Base-by-base conservation (phyloP, 1,139 yeast genomes). In the Debaryomyces udenii region DNA sequence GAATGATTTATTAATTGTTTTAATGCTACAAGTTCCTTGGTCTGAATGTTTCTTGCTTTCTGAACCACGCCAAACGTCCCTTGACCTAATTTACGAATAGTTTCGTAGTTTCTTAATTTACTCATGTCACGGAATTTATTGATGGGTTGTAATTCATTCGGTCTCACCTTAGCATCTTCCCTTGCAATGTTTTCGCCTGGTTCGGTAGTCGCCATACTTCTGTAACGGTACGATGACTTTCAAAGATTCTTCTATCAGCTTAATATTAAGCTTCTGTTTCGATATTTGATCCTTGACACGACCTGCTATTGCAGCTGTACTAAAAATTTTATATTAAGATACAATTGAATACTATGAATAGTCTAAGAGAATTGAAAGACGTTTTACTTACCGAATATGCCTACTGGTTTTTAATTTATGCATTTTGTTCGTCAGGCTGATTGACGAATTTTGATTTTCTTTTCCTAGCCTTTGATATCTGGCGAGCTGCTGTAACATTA, bases 1-100 rank as follows among this genome's bases (percentile, higher is more conserved):
- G 87, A 86, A 55, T 87, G 93, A 48, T 87, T 79, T 16, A 91
- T 70, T 37, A 93, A 79, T 57, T 86, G 88, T 61, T 94, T 94
- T 52, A 94, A 70, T 2, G 78, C 78, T 30, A 73, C 78, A 6
- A 67, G 34, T 34, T 61, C 50, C 2, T 68, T 66, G 2, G 69
- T 61, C 27, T 55, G 52, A 17, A 49, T 51, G 37, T 61, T 52
- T 38, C 53, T 56, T 4, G 78, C 78, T 47, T 70, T 73, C 48
- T 73, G 78, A 23, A 73, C 78, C 27, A 73, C 76, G 1, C 78
- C 78, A 55, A 73, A 73, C 3, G 78, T 72, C 9, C 78, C 78
- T 50, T 71, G 74, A 3, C 78, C 78, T 38, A 73, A 55, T 46
- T 72, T 71, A 43, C 63, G 62, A 27, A 70, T 54, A 5, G 72